Evolutionary conservation across 257 asterid genomes (phyloP).

Genomic region (Sherardia arvensis): DNA sequence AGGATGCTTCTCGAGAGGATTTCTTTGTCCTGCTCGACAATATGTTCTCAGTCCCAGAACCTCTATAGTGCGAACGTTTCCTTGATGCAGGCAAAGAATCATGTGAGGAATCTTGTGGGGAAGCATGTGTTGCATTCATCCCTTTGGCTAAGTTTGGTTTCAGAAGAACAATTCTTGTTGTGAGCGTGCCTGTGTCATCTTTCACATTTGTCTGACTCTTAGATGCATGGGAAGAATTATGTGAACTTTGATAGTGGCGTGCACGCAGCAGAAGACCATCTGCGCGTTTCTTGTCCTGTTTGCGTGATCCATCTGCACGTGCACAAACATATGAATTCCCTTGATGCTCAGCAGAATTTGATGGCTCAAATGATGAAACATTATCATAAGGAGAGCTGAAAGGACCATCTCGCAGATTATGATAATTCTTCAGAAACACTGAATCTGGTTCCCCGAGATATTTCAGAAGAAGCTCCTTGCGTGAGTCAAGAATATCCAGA

Average conservation of each 20-base stretch:
- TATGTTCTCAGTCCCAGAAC: conserved; percentile 25
- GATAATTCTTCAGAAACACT: conserved; percentile 35
- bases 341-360: conserved; percentile 37
- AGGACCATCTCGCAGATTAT: conserved; percentile 34
- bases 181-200: conserved; percentile 26
- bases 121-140: conserved; percentile 30
- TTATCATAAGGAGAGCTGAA: conserved; percentile 32
- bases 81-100: conserved; percentile 21
- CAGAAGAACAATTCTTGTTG: conserved; percentile 75
- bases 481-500: conserved; percentile 44
- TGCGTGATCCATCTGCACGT: conserved; percentile 25
- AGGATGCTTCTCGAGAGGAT: conserved; percentile 26
- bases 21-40: conserved; percentile 25
- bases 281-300: conserved; percentile 39
- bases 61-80: conserved; percentile 28
- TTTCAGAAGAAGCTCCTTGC: conserved; percentile 36
- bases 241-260: conserved; percentile 30
- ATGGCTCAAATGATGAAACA: conserved; percentile 43
- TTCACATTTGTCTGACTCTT: conserved; percentile 30
- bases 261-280: conserved; percentile 68
- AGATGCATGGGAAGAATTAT: conserved; percentile 27
- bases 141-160: conserved; percentile 61
- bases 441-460: conserved; percentile 44
- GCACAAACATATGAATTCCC: conserved; percentile 35
- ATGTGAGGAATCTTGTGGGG: conserved; percentile 29